Evolutionary conservation across 2,329 filamentous ascomycete genomes (phyloP).

Genomic region (Ceratocystis huliohia): DNA sequence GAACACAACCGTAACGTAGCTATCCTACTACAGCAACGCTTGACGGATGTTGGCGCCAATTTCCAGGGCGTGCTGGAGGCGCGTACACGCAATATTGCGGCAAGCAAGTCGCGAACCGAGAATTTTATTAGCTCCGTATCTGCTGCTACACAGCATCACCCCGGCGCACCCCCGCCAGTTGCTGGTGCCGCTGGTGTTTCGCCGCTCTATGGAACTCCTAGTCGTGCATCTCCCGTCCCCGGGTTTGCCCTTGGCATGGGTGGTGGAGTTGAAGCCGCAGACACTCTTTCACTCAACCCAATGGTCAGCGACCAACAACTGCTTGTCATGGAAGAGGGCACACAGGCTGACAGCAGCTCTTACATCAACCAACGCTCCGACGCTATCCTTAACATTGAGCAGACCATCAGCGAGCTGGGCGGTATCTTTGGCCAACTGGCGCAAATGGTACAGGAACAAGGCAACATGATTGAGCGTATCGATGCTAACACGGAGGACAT

Average conservation of each 20-base stretch:
- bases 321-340: constrained; percentile 85
- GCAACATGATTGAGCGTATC: constrained; percentile 93
- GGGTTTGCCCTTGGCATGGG: constrained; percentile 61
- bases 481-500: constrained; percentile 97
- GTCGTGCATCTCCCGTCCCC: constrained; percentile 51
- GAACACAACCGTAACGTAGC: constrained; percentile 98
- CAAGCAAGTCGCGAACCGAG: constrained; percentile 79
- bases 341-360: constrained; percentile 53
- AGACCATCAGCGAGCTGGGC: constrained; percentile 84
- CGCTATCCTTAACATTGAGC: constrained; percentile 92
- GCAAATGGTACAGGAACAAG: constrained; percentile 93
- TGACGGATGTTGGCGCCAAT: constrained; percentile 83
- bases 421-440: constrained; percentile 86
- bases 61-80: constrained; percentile 97
- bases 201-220: constrained; percentile 72
- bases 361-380: constrained; percentile 92
- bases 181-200: constrained; percentile 47
- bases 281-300: constrained; percentile 74
- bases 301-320: constrained; percentile 70
- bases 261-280: constrained; percentile 61
- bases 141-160: constrained; percentile 54
- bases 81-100: constrained; percentile 94
- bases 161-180: constrained; percentile 28
- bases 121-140: constrained; percentile 91
- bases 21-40: constrained; percentile 75